Base-by-base conservation (phyloP, 257 asterid species). In the Penstemon davidsonii region DNA sequence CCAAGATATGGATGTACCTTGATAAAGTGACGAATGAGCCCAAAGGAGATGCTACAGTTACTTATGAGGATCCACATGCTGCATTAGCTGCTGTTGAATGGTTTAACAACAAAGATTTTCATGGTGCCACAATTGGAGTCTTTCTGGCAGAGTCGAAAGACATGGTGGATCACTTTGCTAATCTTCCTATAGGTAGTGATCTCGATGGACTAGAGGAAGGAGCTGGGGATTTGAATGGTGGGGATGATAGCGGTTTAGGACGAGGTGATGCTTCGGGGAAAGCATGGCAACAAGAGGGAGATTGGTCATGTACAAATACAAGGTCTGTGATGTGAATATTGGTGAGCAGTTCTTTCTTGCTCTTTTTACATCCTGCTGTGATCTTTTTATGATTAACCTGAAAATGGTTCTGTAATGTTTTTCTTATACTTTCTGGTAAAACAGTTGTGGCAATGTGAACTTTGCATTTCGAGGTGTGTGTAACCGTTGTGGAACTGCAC, bases 21-120 rank as follows among this genome's bases (percentile, higher is more conserved):
- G 97, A 94, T 78, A 94, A 94, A 81, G 85, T 75, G 69, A 91
- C 97, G 6, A 84, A 84, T 75, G 97, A 90, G 83, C 99, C 96
- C 3, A 94, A 93, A 79, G 99, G 99, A 54, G 99, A 94, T 77
- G 99, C 99, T 66, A 94, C 96, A 0, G 96, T 94, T 73, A 88
- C 99, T 6, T 94, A 94, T 73, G 99, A 94, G 83, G 99, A 91
- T 64, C 97, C 97, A 53, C 99, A 88, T 81, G 99, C 99, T 78
- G 99, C 97, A 62, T 77, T 84, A 76, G 99, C 99, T 74, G 99
- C 96, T 74, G 89, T 91, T 72, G 99, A 94, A 54, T 94, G 99
- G 99, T 94, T 90, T 73, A 84, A 94, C 79, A 85, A 94, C 83
- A 91, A 91, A 75, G 99, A 94, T 52, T 91, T 94, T 64, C 97